Percentiles rank a stretch among this genome's conserved stretches.
These are phyloP conservation scores for Colletotrichum graminicola DNA, from an alignment of 2,329 filamentous ascomycete species.

Conservation along the genomic window DNA sequence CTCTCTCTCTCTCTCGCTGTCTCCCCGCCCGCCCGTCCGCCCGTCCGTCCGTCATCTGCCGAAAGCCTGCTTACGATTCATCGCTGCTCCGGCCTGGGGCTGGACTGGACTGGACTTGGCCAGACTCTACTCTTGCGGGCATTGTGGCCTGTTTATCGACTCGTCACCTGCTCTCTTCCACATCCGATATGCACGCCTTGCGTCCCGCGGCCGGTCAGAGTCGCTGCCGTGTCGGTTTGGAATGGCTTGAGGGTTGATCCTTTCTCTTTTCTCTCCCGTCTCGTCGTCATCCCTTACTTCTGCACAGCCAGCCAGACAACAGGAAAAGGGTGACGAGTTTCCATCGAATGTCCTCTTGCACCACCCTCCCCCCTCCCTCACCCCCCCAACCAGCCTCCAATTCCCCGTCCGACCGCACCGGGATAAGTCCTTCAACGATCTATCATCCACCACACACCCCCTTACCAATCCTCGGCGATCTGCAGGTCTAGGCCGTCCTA, in stretches of 20 bases:
- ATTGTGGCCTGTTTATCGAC: slow-evolving; percentile 4
- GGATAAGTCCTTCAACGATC: slow-evolving; percentile 38
- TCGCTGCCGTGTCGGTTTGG: background rate
- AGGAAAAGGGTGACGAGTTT: slow-evolving; percentile 1
- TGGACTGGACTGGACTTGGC: slow-evolving; percentile 8
- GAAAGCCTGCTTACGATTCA: background rate
- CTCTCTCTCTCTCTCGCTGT: background rate
- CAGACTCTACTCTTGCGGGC: background rate
- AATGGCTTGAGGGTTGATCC: slow-evolving; percentile 25
- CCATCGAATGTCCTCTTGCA: background rate
- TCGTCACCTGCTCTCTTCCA: background rate
- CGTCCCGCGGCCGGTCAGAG: background rate
- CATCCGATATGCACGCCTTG: background rate
- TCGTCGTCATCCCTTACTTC: background rate
- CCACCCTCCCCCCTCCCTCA: too few relatives aligned
- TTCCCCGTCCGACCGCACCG: slow-evolving; percentile 28
- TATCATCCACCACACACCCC: slow-evolving; percentile 13
- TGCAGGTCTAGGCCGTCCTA: slow-evolving; percentile 36
- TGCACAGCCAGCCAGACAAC: background rate
- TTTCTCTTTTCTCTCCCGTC: slow-evolving; percentile 24
- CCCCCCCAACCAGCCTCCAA: slow-evolving; percentile 5
- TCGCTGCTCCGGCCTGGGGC: background rate
- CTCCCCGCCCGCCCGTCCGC: too few relatives aligned
- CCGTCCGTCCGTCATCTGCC: background rate
- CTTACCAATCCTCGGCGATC: slow-evolving; percentile 31